Conservation (phyloP, 148 eudicot species). For the Vaccinium myrtillus region DNA sequence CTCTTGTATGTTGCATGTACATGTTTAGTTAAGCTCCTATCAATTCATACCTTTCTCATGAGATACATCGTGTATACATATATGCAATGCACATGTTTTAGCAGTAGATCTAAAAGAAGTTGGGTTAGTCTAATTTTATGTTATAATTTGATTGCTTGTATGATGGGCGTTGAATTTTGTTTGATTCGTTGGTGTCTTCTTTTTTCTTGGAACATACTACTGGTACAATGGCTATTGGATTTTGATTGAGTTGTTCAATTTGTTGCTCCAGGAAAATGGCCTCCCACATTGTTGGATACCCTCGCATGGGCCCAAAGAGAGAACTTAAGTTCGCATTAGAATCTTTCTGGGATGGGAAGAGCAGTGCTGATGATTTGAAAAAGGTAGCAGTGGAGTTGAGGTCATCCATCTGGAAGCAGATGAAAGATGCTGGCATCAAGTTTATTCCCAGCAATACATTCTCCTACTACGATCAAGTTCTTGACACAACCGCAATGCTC, state of each 20-base stretch:
- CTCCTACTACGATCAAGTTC: constrained; percentile 75
- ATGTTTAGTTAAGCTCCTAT: not conserved
- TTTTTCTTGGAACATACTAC: not conserved
- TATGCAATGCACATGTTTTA: not conserved
- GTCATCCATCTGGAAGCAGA: constrained; percentile 85
- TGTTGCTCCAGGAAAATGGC: constrained; percentile 58
- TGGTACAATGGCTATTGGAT: not conserved
- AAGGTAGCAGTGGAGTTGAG: constrained; percentile 73
- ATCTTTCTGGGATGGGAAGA: constrained; percentile 87
- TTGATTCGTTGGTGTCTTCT: not conserved
- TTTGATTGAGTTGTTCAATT: constrained; percentile 11
- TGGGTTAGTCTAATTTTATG: not conserved
- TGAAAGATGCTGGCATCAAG: constrained; percentile 75
- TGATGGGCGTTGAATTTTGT: not conserved
- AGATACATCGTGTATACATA: not conserved
- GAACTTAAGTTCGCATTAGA: constrained; percentile 89
- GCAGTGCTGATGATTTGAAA: constrained; percentile 76
- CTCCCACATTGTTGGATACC: constrained; percentile 92
- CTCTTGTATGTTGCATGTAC: not conserved
- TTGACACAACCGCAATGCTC: constrained; percentile 84
- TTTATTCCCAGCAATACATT: constrained; percentile 89
- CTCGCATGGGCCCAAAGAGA: constrained; percentile 94
- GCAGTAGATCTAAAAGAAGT: not conserved
- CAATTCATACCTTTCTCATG: not conserved
- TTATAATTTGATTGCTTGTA: not conserved